A percentile compares a stretch with the other conserved stretches of the same genome.
These are phyloP conservation scores for Nakazawaea wyomingensis DNA, from an alignment of 805 yeast species.

Conservation along the genomic window DNA sequence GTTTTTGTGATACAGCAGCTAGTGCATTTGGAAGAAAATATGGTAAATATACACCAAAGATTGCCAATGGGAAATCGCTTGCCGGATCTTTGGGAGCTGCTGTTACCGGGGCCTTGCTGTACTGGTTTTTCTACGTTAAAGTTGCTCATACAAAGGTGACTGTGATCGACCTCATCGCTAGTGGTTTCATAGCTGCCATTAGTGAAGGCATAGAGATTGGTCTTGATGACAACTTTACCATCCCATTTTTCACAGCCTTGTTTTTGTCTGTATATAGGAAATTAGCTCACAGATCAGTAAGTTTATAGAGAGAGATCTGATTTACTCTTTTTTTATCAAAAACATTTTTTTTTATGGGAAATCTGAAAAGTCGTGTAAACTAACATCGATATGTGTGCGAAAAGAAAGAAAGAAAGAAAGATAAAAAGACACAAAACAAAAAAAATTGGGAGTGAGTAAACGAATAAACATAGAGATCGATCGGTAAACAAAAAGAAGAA, in stretches of 20 bases:
- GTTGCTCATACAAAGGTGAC: constrained; percentile 60
- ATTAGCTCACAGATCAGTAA: constrained; percentile 1
- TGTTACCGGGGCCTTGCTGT: constrained; percentile 59
- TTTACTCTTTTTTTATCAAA: too few species aligned
- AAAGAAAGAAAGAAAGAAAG: neutral
- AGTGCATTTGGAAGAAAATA: constrained; percentile 85
- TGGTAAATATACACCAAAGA: constrained; percentile 79
- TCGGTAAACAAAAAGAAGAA: neutral
- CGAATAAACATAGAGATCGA: neutral
- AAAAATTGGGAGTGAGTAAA: neutral
- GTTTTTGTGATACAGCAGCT: constrained; percentile 98
- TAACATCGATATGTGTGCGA: neutral
- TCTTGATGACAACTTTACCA: constrained; percentile 91
- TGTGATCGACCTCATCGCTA: constrained; percentile 52
- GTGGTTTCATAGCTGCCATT: constrained; percentile 77
- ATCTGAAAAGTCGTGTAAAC: neutral
- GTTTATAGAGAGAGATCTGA: neutral
- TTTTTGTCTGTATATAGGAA: constrained; percentile 35
- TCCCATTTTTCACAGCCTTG: constrained; percentile 78
- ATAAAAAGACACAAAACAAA: neutral
- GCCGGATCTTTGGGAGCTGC: constrained; percentile 93
- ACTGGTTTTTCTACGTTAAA: constrained; percentile 65
- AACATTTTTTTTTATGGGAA: too few species aligned
- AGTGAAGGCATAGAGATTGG: constrained; percentile 80
- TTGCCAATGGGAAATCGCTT: constrained; percentile 70